Evolutionary conservation across 208 protist genomes (phyloP).

Genomic region (Acanthamoeba sp.): DNA sequence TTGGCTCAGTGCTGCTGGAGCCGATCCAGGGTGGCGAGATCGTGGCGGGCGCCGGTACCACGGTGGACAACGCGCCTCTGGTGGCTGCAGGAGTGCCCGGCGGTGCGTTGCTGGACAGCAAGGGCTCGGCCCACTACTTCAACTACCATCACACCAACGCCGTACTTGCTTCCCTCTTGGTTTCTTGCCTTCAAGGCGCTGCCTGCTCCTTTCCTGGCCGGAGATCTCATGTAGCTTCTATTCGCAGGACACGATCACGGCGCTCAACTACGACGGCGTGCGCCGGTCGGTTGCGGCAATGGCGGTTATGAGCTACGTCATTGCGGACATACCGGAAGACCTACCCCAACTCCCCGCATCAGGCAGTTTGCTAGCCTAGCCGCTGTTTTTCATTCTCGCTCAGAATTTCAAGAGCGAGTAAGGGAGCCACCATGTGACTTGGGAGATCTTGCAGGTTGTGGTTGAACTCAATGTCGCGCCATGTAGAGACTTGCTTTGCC

Average conservation of each 20-base stretch:
- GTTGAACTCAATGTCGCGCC: too few species aligned
- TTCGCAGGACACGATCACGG: slow-evolving; percentile 40
- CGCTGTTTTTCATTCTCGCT: too few species aligned
- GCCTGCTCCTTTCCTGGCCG: not conserved
- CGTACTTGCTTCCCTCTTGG: not conserved
- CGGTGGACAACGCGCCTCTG: not conserved
- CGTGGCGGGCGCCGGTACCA: not conserved
- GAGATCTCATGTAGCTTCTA: too few species aligned
- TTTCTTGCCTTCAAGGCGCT: too few species aligned
- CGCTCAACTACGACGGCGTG: slow-evolving; percentile 27
- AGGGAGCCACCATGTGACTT: too few species aligned
- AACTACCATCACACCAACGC: slow-evolving; percentile 17
- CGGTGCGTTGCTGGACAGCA: not conserved
- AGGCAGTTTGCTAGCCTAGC: too few species aligned
- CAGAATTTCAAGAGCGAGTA: too few species aligned
- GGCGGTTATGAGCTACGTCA: not conserved
- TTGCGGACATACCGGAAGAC: not conserved
- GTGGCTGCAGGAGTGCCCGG: slow-evolving; percentile 10
- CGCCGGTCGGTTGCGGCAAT: not conserved
- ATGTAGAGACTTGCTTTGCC: too few species aligned
- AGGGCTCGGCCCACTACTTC: not conserved
- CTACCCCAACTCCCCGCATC: too few species aligned
- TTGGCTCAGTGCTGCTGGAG: not conserved
- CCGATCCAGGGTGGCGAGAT: not conserved
- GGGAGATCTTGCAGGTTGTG: too few species aligned